Base-by-base conservation (phyloP, 495 filamentous ascomycete species). In the Podospora tetraspora region DNA sequence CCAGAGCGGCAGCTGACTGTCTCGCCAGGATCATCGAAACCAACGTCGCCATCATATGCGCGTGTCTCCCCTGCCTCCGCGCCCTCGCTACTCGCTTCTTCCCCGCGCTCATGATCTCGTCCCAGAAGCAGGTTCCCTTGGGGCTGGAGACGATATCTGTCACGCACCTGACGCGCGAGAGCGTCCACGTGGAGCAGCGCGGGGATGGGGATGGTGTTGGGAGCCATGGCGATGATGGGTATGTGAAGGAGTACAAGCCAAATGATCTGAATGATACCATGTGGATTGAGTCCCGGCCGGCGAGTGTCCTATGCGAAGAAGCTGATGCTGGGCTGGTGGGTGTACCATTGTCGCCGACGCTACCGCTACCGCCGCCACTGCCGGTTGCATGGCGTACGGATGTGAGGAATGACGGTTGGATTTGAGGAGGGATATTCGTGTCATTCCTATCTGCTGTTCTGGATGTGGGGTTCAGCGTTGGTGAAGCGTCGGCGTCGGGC, bases 41-140 rank as follows among this genome's bases (percentile, higher is more conserved):
- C 8, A 73, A 73, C 56, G 66, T 73, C n/a, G 68, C 72, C 61
- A 75, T 75, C 22, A 32, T 69, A 3, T 75, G 73, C 23, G 73
- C 71, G 0, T 75, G 73, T 37, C 25, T 72, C 24, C 73, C 73
- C 3, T 73, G 68, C n/a, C 66, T 76, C 21, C 37, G 66, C 8
- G 67, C 72, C 2, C 57, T 76, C 1, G 57, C 63, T 9, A 67
- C 37, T 16, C 67, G 64, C 0, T 30, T 63, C 59, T 59, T 73
- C 32, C 69, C 73, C 2, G 60, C 58, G n/a, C 19, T 66, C 29
- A 25, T 56, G 57, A 8, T 60, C 13, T 60, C 32, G 11, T 57
- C n/a, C 2, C 16, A 16, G 13, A 25, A 19, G 2, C 43, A 66
- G 8, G 32, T 34, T 11, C 59, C 21, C 1, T 34, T 37, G 19